Conservation (phyloP, 257 asterid genomes). For the Primulina huaijiensis region DNA sequence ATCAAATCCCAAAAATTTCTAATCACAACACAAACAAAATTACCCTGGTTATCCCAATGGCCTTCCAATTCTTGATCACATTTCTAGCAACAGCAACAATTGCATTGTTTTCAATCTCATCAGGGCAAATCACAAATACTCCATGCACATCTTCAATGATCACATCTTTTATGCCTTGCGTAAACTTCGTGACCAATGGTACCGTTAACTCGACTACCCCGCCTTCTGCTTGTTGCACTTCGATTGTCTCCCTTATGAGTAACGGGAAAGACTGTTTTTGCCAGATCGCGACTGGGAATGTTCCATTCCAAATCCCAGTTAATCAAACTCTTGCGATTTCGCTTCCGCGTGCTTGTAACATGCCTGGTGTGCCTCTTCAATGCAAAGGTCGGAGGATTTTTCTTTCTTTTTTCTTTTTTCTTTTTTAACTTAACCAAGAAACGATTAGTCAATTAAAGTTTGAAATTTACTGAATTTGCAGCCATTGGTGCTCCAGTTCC, state of each 20-base stretch:
- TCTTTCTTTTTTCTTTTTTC: too few species aligned
- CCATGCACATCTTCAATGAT: neutral
- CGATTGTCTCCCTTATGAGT: slow-evolving; percentile 63
- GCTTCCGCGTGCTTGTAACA: slow-evolving; percentile 66
- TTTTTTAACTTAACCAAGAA: neutral
- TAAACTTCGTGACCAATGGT: neutral
- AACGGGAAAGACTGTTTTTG: slow-evolving; percentile 64
- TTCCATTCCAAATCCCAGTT: slow-evolving; percentile 51
- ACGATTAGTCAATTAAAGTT: neutral
- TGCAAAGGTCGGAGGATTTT: slow-evolving; percentile 49
- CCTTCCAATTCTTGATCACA: neutral
- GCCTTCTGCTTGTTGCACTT: slow-evolving; percentile 54
- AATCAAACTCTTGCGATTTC: slow-evolving; percentile 52
- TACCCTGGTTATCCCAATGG: neutral
- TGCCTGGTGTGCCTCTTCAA: slow-evolving; percentile 60
- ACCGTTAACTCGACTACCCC: slow-evolving; percentile 25
- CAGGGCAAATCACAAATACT: neutral
- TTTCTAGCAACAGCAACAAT: neutral
- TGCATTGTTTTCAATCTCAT: neutral
- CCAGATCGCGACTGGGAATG: slow-evolving; percentile 43
- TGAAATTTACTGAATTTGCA: slow-evolving; percentile 15
- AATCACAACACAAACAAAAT: neutral
- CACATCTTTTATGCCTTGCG: neutral
- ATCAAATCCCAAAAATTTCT: neutral
- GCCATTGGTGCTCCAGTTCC: slow-evolving; percentile 55